Percentiles rank a stretch among this genome's conserved stretches.
These are phyloP conservation scores for Sugiyamaella novakii DNA, from an alignment of 1,139 yeast species.

Conservation along the genomic window DNA sequence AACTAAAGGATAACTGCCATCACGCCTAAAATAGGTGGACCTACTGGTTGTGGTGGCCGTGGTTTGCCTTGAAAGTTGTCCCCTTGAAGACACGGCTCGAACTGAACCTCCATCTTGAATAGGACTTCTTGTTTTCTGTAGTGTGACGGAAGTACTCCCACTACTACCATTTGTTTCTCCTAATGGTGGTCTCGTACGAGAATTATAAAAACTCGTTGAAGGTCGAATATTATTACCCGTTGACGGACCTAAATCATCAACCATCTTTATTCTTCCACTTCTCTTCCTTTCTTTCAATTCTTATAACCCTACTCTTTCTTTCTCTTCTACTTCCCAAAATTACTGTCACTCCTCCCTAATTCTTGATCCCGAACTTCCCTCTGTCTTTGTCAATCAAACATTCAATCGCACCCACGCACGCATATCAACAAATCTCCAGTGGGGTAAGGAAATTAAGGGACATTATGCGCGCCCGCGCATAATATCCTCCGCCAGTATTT, in stretches of 20 bases:
- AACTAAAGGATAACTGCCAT: slow-evolving; percentile 25
- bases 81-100: slow-evolving; percentile 1
- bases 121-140: not conserved
- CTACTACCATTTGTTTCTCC: not conserved
- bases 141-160: not conserved
- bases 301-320: no score
- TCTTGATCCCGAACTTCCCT: no score
- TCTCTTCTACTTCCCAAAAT: no score
- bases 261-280: not conserved
- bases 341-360: no score
- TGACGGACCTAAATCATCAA: not conserved
- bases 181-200: not conserved
- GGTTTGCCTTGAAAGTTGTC: not conserved
- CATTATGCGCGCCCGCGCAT: not conserved
- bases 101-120: not conserved
- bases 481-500: not conserved
- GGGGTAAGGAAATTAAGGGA: no score
- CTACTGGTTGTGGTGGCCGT: not conserved
- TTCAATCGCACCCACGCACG: no score
- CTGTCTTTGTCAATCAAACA: no score
- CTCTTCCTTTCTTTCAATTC: no score
- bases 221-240: not conserved
- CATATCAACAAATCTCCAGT: no score
- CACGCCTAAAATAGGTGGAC: not conserved
- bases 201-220: not conserved